phyloP scores from a whole-genome alignment of 1,139 yeast species.

The Candida buenavistaensis region DNA sequence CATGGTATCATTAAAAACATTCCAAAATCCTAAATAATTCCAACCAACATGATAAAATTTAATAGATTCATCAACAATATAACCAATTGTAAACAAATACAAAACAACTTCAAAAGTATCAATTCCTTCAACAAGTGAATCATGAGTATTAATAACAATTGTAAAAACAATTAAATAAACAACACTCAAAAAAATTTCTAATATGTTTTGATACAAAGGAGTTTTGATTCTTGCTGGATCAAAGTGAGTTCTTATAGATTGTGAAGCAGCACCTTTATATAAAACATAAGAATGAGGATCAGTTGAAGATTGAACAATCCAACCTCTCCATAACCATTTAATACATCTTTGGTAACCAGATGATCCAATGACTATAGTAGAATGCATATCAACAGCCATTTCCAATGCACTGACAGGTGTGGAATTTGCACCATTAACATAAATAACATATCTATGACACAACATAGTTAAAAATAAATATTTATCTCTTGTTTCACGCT shows the following conservation, averaged over 20 bases:
- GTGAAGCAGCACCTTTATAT: conserved; percentile 60
- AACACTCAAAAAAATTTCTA: conserved; percentile 70
- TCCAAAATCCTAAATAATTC: conserved; percentile 76
- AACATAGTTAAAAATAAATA: conserved; percentile 75
- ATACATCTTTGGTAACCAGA: conserved; percentile 84
- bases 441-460: conserved; percentile 72
- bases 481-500: conserved; percentile 54
- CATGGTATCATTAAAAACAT: conserved; percentile 71
- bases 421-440: conserved; percentile 60
- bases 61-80: conserved; percentile 62
- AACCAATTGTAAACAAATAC: conserved; percentile 67
- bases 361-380: conserved; percentile 73
- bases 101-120: conserved; percentile 54
- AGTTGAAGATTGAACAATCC: conserved; percentile 76
- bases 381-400: conserved; percentile 83
- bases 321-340: conserved; percentile 91
- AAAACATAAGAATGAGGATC: conserved; percentile 71
- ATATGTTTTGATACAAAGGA: conserved; percentile 74
- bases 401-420: conserved; percentile 73
- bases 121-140: conserved; percentile 29
- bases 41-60: conserved; percentile 78
- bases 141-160: conserved; percentile 57
- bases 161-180: conserved; percentile 64
- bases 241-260: conserved; percentile 63
- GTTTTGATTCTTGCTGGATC: conserved; percentile 83